A percentile compares a stretch with the other conserved stretches of the same genome.
These are phyloP conservation scores for Cercospora citrullina DNA, from an alignment of 2,329 filamentous ascomycete genomes.

Conservation along the genomic window DNA sequence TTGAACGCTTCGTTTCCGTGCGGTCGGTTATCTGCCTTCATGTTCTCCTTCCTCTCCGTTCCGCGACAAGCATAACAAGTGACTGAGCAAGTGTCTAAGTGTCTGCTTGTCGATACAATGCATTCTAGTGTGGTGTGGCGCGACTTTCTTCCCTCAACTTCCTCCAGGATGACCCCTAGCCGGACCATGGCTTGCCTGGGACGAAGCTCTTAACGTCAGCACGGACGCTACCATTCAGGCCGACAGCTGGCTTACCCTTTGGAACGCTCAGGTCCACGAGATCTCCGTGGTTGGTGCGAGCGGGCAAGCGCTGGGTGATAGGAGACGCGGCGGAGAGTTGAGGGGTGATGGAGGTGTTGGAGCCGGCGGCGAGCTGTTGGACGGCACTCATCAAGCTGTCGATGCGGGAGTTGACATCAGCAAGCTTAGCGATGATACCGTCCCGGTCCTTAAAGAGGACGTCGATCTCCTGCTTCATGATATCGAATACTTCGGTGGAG, in stretches of 20 bases:
- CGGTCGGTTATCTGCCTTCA: background rate
- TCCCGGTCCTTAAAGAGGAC: slow-evolving; percentile 30
- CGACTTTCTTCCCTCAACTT: background rate
- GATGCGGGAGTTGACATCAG: slow-evolving; percentile 20
- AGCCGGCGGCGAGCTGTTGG: slow-evolving; percentile 24
- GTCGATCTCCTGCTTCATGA: slow-evolving; percentile 25
- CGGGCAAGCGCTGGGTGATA: slow-evolving; percentile 24
- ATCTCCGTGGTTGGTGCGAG: slow-evolving; percentile 24
- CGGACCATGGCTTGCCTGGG: slow-evolving; percentile 22
- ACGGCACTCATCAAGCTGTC: slow-evolving; percentile 24
- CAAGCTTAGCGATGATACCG: slow-evolving; percentile 22
- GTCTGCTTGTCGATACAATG: background rate
- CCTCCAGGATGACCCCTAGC: slow-evolving; percentile 20
- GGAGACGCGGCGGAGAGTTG: background rate
- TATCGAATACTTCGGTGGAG: background rate
- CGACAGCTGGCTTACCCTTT: slow-evolving; percentile 26
- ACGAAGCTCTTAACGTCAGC: slow-evolving; percentile 18
- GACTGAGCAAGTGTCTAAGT: background rate
- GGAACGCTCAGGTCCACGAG: slow-evolving; percentile 27
- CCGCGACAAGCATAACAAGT: background rate
- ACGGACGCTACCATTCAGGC: slow-evolving; percentile 12
- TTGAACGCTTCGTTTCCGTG: background rate
- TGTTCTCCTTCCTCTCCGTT: background rate
- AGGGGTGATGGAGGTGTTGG: slow-evolving; percentile 1
- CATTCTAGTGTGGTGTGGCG: background rate